phyloP scores from a whole-genome alignment of 108 stramenopile genomes.

The Fragilaria crotonensis region DNA sequence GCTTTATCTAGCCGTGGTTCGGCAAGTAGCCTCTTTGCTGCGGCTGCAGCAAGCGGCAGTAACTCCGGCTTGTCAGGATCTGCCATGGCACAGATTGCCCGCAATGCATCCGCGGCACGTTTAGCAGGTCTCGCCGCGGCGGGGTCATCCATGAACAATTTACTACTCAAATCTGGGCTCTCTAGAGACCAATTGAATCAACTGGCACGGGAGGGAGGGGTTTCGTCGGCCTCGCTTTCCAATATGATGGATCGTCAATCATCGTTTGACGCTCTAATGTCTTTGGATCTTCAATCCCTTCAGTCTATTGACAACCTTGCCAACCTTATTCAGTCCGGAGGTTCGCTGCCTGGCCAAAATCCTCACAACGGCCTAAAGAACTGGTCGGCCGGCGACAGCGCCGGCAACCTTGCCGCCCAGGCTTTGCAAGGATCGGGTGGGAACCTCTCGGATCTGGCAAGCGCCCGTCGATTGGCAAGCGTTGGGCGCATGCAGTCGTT shows the following conservation, averaged over 20 bases:
- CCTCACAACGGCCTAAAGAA: constrained; percentile 75
- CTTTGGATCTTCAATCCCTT: constrained; percentile 71
- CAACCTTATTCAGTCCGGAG: constrained; percentile 62
- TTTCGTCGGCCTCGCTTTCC: constrained; percentile 44
- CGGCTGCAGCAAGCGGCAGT: constrained; percentile 9
- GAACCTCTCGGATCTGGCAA: constrained; percentile 17
- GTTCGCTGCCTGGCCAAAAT: constrained; percentile 18
- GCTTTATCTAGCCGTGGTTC: constrained; percentile 7
- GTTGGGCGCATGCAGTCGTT: constrained; percentile 62
- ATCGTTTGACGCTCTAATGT: constrained; percentile 77
- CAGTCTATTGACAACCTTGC: constrained; percentile 85
- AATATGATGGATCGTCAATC: constrained; percentile 71
- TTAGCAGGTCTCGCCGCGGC: constrained; percentile 23
- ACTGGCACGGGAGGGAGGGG: constrained; percentile 41
- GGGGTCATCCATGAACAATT: constrained; percentile 36
- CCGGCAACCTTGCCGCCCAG: neutral
- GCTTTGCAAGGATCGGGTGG: constrained; percentile 13
- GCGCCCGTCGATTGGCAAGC: constrained; percentile 36
- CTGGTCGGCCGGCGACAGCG: constrained; percentile 27
- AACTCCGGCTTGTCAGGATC: constrained; percentile 11
- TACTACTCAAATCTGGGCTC: constrained; percentile 64
- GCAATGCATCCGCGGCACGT: constrained; percentile 50
- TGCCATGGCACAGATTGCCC: constrained; percentile 63
- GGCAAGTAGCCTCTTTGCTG: constrained; percentile 30
- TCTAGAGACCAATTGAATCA: constrained; percentile 61